A percentile compares a stretch with the other conserved stretches of the same genome.
phyloP scores from a whole-genome alignment of 1,284 basidiomycete species.

The Mycosarcoma maydis region DNA sequence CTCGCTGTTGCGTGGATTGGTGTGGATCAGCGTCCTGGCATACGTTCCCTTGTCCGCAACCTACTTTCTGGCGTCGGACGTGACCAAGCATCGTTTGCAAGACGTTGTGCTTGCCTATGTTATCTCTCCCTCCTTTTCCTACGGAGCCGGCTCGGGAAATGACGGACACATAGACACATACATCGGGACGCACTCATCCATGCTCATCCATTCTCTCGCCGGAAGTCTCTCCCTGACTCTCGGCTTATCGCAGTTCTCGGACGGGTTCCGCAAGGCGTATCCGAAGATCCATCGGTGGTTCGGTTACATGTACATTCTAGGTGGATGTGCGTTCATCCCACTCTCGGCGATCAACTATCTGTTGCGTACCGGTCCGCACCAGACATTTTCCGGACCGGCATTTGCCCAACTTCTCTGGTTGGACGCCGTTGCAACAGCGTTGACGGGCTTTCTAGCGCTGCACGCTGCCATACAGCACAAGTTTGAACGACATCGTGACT shows the following conservation, averaged over 20 bases:
- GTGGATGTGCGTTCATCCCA: background rate
- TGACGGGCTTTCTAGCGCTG: background rate
- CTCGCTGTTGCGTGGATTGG: background rate
- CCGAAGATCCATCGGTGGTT: background rate
- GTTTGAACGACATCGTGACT: background rate
- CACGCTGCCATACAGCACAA: background rate
- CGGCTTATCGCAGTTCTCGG: background rate
- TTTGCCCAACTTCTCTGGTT: background rate
- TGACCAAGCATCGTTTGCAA: background rate
- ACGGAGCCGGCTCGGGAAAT: background rate
- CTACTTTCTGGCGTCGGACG: background rate
- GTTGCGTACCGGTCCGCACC: background rate
- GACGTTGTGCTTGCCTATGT: background rate
- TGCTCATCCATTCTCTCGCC: background rate
- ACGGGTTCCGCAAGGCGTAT: background rate
- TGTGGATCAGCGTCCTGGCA: background rate
- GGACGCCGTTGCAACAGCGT: background rate
- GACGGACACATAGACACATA: background rate
- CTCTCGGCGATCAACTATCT: background rate
- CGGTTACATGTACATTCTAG: background rate
- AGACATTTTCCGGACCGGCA: background rate
- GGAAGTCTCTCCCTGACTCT: background rate
- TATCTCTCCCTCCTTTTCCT: background rate
- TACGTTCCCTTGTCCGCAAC: background rate
- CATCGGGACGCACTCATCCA: background rate